A percentile compares a stretch with the other conserved stretches of the same genome.
Conservation (phyloP, 2,329 filamentous ascomycete species). For the Drechslerella coelobrocha region DNA sequence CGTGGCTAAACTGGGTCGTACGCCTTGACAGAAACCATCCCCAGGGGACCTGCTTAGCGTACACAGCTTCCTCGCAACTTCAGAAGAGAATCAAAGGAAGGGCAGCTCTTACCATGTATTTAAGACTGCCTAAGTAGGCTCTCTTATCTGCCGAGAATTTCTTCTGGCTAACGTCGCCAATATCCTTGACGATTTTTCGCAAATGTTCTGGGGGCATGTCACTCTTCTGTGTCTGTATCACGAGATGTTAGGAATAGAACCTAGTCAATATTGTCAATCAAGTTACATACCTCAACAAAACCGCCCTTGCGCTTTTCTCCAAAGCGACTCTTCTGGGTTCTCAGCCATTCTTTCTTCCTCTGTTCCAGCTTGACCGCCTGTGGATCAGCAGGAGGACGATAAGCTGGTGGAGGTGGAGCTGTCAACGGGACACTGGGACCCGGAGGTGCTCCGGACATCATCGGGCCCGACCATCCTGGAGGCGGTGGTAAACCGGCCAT, state of each 20-base stretch:
- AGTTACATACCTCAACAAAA: conserved; percentile 72
- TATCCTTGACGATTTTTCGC: conserved; percentile 97
- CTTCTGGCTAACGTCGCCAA: conserved; percentile 98
- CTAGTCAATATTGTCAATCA: not conserved
- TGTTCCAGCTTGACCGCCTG: conserved; percentile 93
- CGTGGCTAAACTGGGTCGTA: conserved; percentile 49
- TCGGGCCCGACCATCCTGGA: conserved; percentile 67
- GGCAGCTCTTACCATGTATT: conserved; percentile 75
- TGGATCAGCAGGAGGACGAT: conserved; percentile 78
- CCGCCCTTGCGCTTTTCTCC: conserved; percentile 96
- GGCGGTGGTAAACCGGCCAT: conserved; percentile 64
- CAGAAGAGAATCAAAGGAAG: conserved; percentile 6
- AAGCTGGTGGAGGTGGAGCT: conserved; percentile 82
- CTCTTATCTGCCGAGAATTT: conserved; percentile 99
- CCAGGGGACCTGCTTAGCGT: conserved; percentile 48
- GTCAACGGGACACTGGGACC: conserved; percentile 59
- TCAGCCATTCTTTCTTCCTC: conserved; percentile 99
- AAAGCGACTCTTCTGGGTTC: conserved; percentile 87
- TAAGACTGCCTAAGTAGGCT: conserved; percentile 93
- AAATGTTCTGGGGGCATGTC: conserved; percentile 98
- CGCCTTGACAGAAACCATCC: conserved; percentile 41
- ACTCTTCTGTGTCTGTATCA: conserved; percentile 78
- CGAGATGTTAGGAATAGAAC: conserved; percentile 7
- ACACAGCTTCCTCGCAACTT: conserved; percentile 39
- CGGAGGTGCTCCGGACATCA: conserved; percentile 59